phyloP scores from a whole-genome alignment of 2,329 filamentous ascomycete genomes.

The Chaetomiaceae sp. region DNA sequence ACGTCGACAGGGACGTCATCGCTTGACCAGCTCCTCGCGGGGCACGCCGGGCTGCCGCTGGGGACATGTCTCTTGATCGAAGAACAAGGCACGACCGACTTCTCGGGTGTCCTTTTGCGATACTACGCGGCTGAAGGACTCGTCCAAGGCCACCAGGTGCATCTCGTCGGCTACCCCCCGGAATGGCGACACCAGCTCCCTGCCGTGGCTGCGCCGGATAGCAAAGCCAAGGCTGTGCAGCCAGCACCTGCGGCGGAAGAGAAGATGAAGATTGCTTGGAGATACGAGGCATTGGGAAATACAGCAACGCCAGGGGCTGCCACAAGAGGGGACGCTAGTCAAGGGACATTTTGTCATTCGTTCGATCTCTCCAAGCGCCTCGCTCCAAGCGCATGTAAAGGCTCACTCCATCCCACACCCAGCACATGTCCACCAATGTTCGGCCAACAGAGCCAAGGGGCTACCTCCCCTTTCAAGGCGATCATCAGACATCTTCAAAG shows the following conservation, averaged over 20 bases:
- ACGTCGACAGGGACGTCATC: slow-evolving; percentile 89
- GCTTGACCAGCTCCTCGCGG: slow-evolving; percentile 77
- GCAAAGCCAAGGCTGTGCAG: slow-evolving; percentile 38
- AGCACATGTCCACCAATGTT: slow-evolving; percentile 41
- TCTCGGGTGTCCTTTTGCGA: slow-evolving; percentile 74
- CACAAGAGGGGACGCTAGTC: slow-evolving; percentile 17
- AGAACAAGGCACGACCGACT: slow-evolving; percentile 91
- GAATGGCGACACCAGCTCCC: slow-evolving; percentile 81
- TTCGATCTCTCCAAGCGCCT: slow-evolving; percentile 69
- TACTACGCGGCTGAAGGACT: slow-evolving; percentile 94
- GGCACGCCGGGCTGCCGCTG: slow-evolving; percentile 78
- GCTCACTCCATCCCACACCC: slow-evolving; percentile 48
- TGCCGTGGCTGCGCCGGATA: slow-evolving; percentile 53
- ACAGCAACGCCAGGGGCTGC: slow-evolving; percentile 24
- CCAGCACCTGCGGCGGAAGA: slow-evolving; percentile 48
- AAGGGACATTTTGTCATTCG: slow-evolving; percentile 60
- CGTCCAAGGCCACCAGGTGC: slow-evolving; percentile 82
- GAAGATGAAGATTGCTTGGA: slow-evolving; percentile 99
- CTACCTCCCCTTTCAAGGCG: slow-evolving; percentile 53
- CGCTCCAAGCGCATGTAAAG: slow-evolving; percentile 43
- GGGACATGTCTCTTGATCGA: slow-evolving; percentile 78
- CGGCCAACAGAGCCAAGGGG: slow-evolving; percentile 20
- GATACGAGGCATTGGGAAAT: slow-evolving; percentile 79
- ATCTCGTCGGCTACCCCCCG: slow-evolving; percentile 76
- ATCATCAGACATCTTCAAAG: slow-evolving; percentile 58